These are phyloP conservation scores for Starmerella bacillaris DNA, from an alignment of 805 yeast genomes.

Conservation along the genomic window DNA sequence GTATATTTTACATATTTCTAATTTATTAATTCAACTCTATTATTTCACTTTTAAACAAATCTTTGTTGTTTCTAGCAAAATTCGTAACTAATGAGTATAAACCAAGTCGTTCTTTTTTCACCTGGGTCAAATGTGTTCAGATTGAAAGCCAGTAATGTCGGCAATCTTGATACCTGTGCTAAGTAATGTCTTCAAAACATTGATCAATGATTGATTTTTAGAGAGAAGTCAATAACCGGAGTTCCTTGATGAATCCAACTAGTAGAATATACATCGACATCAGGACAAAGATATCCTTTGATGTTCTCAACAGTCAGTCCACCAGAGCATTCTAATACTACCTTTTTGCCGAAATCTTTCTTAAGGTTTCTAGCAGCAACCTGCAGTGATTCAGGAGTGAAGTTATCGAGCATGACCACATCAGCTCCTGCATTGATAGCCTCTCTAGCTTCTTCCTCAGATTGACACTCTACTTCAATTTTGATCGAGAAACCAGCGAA, in stretches of 20 bases:
- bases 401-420: conserved; percentile 85
- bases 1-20: no score
- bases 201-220: conserved; percentile 40
- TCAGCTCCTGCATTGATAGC: conserved; percentile 94
- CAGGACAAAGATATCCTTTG: conserved; percentile 45
- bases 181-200: no score
- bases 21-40: no score
- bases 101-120: no score
- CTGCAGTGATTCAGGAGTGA: conserved; percentile 45
- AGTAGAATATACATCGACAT: conserved; percentile 79
- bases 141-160: no score
- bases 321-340: conserved; percentile 78
- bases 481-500: conserved; percentile 81
- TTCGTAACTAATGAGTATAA: no score
- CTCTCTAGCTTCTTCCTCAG: conserved; percentile 71
- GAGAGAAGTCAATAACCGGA: conserved; percentile 62
- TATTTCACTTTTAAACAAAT: no score
- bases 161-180: no score
- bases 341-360: conserved; percentile 32
- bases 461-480: conserved; percentile 82
- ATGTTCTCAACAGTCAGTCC: conserved; percentile 64
- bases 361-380: conserved; percentile 49
- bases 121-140: no score
- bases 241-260: conserved; percentile 87
- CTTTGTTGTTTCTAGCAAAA: no score